Evolutionary conservation across 495 filamentous ascomycete genomes (phyloP).

Genomic region (Thozetella sp.): DNA sequence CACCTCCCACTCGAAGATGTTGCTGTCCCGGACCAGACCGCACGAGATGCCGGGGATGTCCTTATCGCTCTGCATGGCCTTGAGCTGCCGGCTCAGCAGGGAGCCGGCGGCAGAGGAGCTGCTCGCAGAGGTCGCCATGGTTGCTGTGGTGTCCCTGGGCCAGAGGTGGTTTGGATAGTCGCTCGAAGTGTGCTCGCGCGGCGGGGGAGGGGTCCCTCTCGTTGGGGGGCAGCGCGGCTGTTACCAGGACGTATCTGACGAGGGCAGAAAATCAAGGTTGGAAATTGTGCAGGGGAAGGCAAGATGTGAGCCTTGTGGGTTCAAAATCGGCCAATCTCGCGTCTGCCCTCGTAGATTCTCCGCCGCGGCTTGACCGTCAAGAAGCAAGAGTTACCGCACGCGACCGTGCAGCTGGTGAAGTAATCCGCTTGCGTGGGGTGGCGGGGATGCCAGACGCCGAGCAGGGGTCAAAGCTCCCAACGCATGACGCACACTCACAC

Average conservation of each 20-base stretch:
- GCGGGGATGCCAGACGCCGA: background rate
- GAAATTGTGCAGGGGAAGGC: too few relatives aligned
- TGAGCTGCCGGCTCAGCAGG: constrained; percentile 82
- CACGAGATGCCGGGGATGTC: constrained; percentile 94
- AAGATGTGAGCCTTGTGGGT: too few relatives aligned
- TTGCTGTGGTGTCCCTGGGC: constrained; percentile 2
- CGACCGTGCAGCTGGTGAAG: background rate
- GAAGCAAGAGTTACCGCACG: background rate
- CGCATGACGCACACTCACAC: too few relatives aligned
- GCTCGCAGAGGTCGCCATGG: constrained; percentile 27
- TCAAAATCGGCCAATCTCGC: too few relatives aligned
- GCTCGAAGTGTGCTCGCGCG: background rate
- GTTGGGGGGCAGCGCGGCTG: too few relatives aligned
- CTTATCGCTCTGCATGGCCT: constrained; percentile 89
- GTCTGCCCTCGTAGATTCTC: too few relatives aligned
- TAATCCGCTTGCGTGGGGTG: constrained; percentile 1
- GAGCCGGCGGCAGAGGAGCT: constrained; percentile 57
- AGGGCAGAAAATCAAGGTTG: too few relatives aligned
- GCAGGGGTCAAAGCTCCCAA: background rate
- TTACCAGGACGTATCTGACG: too few relatives aligned
- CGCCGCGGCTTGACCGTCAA: too few relatives aligned
- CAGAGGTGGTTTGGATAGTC: background rate
- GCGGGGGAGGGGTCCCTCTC: background rate
- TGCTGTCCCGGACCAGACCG: constrained; percentile 79
- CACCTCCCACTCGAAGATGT: constrained; percentile 99